A percentile compares a stretch with the other conserved stretches of the same genome.
Evolutionary conservation across 1,284 basidiomycete species (phyloP).

Genomic region (Boletellus deceptivus): DNA sequence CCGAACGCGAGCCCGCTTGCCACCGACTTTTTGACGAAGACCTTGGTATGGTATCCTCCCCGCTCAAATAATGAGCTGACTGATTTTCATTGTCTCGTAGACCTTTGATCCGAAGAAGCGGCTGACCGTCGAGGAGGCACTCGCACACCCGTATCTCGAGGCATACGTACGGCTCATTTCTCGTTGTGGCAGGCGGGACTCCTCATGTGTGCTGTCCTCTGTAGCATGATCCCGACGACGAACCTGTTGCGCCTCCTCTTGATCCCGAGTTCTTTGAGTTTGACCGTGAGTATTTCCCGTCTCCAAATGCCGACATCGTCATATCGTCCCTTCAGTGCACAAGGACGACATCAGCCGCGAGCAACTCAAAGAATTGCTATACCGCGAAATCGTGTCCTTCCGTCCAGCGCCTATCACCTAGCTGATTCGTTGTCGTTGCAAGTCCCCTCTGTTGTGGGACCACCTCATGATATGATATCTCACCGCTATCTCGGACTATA

Average conservation of each 20-base stretch:
- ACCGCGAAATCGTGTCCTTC: constrained; percentile 80
- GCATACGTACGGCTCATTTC: constrained; percentile 64
- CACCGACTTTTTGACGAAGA: constrained; percentile 89
- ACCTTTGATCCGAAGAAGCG: constrained; percentile 94
- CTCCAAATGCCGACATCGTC: background rate
- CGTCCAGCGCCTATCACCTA: constrained; percentile 59
- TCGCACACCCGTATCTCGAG: constrained; percentile 88
- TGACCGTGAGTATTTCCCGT: constrained; percentile 47
- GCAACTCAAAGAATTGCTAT: constrained; percentile 66
- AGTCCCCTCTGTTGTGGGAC: background rate
- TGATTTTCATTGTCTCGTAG: constrained; percentile 35
- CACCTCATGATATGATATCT: constrained; percentile 5
- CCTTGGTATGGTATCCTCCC: constrained; percentile 59
- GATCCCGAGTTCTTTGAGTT: constrained; percentile 94
- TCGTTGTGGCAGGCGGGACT: background rate
- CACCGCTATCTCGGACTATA: constrained; percentile 8
- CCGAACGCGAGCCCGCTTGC: constrained; percentile 86
- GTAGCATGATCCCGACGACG: constrained; percentile 89
- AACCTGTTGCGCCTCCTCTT: constrained; percentile 87
- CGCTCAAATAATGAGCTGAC: background rate
- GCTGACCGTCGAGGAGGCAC: constrained; percentile 87
- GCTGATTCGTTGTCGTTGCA: background rate
- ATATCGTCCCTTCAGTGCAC: constrained; percentile 55
- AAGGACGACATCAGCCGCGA: constrained; percentile 92
- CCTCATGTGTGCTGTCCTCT: constrained; percentile 7